Conservation (phyloP, 257 asterid genomes). For the Solanum chiquidenum region DNA sequence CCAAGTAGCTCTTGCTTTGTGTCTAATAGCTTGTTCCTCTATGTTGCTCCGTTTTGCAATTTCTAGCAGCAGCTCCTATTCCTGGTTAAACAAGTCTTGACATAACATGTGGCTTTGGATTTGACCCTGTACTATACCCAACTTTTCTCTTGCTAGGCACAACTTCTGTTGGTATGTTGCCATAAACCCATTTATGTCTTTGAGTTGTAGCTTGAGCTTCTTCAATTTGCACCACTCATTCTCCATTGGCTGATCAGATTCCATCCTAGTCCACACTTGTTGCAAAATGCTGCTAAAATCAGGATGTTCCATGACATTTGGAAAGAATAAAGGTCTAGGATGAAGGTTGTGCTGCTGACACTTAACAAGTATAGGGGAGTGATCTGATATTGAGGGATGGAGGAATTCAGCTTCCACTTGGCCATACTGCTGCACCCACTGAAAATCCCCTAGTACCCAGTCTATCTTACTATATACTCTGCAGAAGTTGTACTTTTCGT, state of each 20-base stretch:
- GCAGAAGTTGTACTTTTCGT: not conserved
- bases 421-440: not conserved
- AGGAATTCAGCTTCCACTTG: not conserved
- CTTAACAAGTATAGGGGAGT: not conserved
- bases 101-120: not conserved
- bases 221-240: not conserved
- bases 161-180: not conserved
- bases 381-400: not conserved
- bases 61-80: not conserved
- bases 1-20: not conserved
- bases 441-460: not conserved
- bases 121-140: not conserved
- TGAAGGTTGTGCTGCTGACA: not conserved
- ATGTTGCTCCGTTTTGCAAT: not conserved
- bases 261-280: not conserved
- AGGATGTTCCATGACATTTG: not conserved
- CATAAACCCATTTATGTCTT: not conserved
- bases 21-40: not conserved
- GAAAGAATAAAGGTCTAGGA: not conserved
- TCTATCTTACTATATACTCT: not conserved
- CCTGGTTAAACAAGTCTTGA: not conserved
- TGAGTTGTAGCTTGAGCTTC: not conserved
- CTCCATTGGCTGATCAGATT: not conserved
- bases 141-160: not conserved
- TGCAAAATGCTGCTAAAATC: not conserved